Evolutionary conservation across 345 rosid genomes (phyloP).

Genomic region (Bruguiera parviflora): DNA sequence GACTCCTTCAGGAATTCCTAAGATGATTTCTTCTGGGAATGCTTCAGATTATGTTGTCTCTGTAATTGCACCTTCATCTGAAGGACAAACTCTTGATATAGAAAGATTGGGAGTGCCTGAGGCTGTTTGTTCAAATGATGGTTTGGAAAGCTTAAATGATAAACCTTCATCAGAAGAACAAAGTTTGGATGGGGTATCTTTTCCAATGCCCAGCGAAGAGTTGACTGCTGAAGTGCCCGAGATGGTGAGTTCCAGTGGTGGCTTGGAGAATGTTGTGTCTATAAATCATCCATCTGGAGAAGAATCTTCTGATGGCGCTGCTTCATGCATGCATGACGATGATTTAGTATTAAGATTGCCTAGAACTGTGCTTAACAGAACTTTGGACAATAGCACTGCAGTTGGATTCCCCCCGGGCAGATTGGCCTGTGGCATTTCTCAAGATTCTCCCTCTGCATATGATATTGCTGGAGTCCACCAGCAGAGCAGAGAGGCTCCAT

Average conservation of each 20-base stretch:
- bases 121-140: constrained; percentile 17
- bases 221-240: constrained; percentile 12
- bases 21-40: neutral
- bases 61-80: constrained; percentile 20
- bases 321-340: neutral
- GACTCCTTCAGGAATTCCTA: neutral
- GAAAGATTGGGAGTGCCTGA: constrained; percentile 7
- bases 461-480: neutral
- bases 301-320: neutral
- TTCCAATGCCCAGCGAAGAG: neutral
- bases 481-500: constrained; percentile 30
- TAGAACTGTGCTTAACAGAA: constrained; percentile 7
- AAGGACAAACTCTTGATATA: constrained; percentile 16
- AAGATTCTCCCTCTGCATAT: neutral
- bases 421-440: neutral
- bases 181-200: neutral
- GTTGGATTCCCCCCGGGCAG: neutral
- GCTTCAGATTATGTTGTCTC: constrained; percentile 25
- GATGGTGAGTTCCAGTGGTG: constrained; percentile 9
- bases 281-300: constrained; percentile 12
- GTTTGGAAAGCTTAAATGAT: constrained; percentile 5
- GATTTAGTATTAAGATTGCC: constrained; percentile 5
- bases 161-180: constrained; percentile 4
- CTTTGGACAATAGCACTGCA: neutral
- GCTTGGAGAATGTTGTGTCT: constrained; percentile 16